These are phyloP conservation scores for Rhodotorula sp. DNA, from an alignment of 1,284 basidiomycete species.

Conservation along the genomic window DNA sequence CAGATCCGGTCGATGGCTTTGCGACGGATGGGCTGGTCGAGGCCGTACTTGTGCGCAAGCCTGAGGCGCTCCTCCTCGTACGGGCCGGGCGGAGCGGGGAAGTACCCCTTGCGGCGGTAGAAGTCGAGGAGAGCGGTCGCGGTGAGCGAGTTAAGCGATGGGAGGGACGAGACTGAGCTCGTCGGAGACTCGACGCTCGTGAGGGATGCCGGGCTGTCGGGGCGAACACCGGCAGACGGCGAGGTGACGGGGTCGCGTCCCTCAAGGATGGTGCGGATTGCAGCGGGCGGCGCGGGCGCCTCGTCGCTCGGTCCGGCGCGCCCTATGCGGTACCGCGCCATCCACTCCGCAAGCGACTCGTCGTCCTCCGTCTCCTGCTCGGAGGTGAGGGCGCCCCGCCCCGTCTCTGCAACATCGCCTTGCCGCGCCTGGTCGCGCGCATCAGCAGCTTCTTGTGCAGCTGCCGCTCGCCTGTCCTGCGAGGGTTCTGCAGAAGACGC, in stretches of 20 bases:
- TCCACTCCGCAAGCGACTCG: constrained; percentile 18
- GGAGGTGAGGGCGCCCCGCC: background rate
- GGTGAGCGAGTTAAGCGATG: constrained; percentile 11
- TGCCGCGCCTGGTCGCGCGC: background rate
- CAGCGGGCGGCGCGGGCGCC: constrained; percentile 12
- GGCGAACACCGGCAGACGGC: background rate
- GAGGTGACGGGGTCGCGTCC: background rate
- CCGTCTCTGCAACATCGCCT: background rate
- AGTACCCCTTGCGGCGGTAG: constrained; percentile 18
- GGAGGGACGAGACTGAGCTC: constrained; percentile 1
- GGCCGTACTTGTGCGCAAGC: constrained; percentile 30
- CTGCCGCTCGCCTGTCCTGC: too few species aligned
- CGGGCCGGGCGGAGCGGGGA: constrained; percentile 24
- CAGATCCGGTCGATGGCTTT: constrained; percentile 34
- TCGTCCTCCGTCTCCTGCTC: background rate
- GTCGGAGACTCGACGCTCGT: background rate
- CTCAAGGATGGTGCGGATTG: constrained; percentile 21
- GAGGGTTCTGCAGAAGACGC: background rate
- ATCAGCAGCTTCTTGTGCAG: too few species aligned
- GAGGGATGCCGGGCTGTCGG: background rate
- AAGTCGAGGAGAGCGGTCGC: constrained; percentile 19
- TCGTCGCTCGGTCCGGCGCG: background rate
- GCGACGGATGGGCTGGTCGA: constrained; percentile 24
- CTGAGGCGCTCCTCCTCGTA: constrained; percentile 22
- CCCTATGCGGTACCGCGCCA: constrained; percentile 17